A percentile compares a stretch with the other conserved stretches of the same genome.
phyloP scores from a whole-genome alignment of 208 protist species.

The Leishmania amazonensis region DNA sequence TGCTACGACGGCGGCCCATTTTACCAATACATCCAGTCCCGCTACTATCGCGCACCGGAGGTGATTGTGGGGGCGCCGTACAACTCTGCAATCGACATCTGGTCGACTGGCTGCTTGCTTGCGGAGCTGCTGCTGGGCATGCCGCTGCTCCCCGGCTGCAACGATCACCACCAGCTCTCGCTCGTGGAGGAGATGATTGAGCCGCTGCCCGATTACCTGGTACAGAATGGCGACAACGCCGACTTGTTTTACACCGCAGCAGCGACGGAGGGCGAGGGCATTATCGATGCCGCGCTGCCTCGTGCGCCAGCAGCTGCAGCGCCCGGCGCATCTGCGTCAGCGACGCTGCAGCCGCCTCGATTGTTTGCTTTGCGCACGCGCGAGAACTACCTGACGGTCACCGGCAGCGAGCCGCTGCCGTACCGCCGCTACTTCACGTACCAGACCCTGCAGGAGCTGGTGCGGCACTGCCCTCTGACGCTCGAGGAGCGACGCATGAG shows the following conservation, averaged over 20 bases:
- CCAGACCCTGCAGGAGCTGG: constrained; percentile 66
- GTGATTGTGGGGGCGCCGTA: constrained; percentile 95
- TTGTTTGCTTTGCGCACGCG: constrained; percentile 16
- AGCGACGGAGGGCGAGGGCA: neutral
- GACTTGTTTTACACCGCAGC: constrained; percentile 46
- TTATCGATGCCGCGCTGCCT: neutral
- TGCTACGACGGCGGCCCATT: constrained; percentile 92
- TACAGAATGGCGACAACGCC: constrained; percentile 49
- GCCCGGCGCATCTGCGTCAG: neutral
- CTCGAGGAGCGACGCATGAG: constrained; percentile 68
- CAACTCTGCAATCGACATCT: constrained; percentile 95
- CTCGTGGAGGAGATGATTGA: constrained; percentile 95
- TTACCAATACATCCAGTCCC: constrained; percentile 89
- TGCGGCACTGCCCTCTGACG: constrained; percentile 67
- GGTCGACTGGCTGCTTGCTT: constrained; percentile 97
- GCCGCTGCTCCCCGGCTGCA: constrained; percentile 94
- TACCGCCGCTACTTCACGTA: constrained; percentile 70
- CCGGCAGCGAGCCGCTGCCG: constrained; percentile 37
- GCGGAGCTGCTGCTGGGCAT: constrained; percentile 95
- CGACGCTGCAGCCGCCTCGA: neutral
- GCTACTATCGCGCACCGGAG: constrained; percentile 97
- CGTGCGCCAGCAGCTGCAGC: neutral
- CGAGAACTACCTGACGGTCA: constrained; percentile 29
- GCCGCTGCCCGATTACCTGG: constrained; percentile 69
- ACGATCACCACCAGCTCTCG: constrained; percentile 93